These are phyloP conservation scores for Termitomyces sp. DNA, from an alignment of 768 basidiomycete species.

Conservation along the genomic window DNA sequence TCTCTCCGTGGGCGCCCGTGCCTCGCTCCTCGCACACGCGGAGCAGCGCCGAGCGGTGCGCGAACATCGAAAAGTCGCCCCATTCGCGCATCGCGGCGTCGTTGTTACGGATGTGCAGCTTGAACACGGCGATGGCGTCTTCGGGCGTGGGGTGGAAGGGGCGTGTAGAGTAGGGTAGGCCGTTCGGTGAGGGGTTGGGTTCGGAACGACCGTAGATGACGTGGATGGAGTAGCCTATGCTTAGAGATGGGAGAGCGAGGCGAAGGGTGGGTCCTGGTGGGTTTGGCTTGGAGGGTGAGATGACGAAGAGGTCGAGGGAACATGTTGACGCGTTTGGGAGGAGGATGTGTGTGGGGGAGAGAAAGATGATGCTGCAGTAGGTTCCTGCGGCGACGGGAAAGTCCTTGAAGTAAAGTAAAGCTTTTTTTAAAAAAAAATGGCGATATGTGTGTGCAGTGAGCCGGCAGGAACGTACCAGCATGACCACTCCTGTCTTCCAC, in stretches of 20 bases:
- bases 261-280: not conserved
- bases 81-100: not conserved
- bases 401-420: constrained; percentile 8
- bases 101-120: constrained; percentile 2
- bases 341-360: constrained; percentile 19
- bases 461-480: constrained; percentile 22
- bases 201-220: constrained; percentile 7
- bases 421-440: too few relatives aligned
- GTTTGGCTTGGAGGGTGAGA: not conserved
- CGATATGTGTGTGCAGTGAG: not conserved
- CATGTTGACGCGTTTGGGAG: constrained; percentile 17
- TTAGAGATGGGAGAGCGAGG: constrained; percentile 1
- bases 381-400: constrained; percentile 9
- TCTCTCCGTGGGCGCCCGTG: not conserved
- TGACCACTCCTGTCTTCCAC: constrained; percentile 33
- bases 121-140: constrained; percentile 10
- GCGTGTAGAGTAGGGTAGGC: not conserved
- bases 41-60: constrained; percentile 7
- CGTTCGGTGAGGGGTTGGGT: constrained; percentile 6
- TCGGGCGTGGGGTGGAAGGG: constrained; percentile 5
- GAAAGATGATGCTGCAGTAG: constrained; percentile 19
- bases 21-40: not conserved
- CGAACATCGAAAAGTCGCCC: constrained; percentile 9
- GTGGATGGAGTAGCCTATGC: not conserved
- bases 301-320: constrained; percentile 19